A percentile compares a stretch with the other conserved stretches of the same genome.
Conservation (phyloP, 1,139 yeast species). For the Saccharomyces hybrid region DNA sequence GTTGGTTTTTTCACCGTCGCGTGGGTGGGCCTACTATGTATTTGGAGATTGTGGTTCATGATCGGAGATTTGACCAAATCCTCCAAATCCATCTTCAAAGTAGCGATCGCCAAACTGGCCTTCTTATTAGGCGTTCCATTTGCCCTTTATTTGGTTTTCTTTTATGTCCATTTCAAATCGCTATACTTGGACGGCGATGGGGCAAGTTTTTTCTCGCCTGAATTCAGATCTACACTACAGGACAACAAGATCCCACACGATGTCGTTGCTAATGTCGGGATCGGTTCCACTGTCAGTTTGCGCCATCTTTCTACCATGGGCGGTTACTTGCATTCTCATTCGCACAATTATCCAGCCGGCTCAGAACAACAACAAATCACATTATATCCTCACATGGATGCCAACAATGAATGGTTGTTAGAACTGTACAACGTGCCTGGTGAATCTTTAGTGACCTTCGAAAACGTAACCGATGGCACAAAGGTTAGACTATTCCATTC, state of each 20-base stretch:
- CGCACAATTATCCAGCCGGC: conserved; percentile 78
- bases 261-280: conserved; percentile 77
- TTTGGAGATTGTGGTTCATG: conserved; percentile 77
- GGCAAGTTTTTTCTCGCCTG: conserved; percentile 80
- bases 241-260: conserved; percentile 64
- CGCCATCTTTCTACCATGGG: conserved; percentile 85
- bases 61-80: conserved; percentile 66
- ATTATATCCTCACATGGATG: conserved; percentile 84
- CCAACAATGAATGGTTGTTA: conserved; percentile 77
- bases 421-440: conserved; percentile 54
- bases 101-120: conserved; percentile 46
- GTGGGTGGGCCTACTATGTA: conserved; percentile 78
- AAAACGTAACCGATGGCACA: conserved; percentile 66
- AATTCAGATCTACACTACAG: conserved; percentile 70
- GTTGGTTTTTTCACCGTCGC: conserved; percentile 91
- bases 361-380: conserved; percentile 94
- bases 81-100: conserved; percentile 24
- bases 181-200: conserved; percentile 79
- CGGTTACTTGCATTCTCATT: conserved; percentile 93
- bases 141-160: conserved; percentile 60
- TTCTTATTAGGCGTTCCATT: conserved; percentile 65
- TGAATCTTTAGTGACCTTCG: conserved; percentile 43
- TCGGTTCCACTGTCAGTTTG: conserved; percentile 70
- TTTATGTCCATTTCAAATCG: conserved; percentile 69
- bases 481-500: conserved; percentile 73